These are phyloP conservation scores for Euclidium syriacum DNA, from an alignment of 345 rosid genomes.

Conservation along the genomic window DNA sequence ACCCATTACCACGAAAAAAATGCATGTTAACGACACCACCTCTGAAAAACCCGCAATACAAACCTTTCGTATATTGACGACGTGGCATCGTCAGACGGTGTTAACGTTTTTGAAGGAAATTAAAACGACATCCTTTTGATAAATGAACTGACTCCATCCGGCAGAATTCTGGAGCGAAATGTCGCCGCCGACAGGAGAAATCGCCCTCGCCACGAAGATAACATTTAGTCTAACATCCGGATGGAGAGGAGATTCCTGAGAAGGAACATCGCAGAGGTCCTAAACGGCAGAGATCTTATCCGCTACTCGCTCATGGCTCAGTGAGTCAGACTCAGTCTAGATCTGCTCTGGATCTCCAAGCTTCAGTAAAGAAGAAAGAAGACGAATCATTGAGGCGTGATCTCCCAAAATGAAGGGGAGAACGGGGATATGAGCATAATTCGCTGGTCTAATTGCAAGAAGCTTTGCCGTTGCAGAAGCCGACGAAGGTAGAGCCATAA, in stretches of 20 bases:
- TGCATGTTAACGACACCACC: too few relatives aligned
- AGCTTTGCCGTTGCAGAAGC: conserved; percentile 33
- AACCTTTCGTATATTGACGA: too few relatives aligned
- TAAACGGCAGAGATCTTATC: conserved; percentile 69
- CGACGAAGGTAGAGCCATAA: conserved; percentile 46
- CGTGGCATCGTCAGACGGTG: too few relatives aligned
- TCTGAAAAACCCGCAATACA: too few relatives aligned
- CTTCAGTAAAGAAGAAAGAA: conserved; percentile 60
- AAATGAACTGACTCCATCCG: conserved; percentile 95
- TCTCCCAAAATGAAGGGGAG: conserved; percentile 77
- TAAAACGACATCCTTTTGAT: too few relatives aligned
- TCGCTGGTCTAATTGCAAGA: conserved; percentile 47
- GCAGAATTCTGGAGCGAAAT: conserved; percentile 77
- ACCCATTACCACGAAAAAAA: too few relatives aligned
- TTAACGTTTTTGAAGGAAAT: too few relatives aligned
- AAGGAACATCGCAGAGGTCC: conserved; percentile 88
- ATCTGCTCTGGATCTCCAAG: conserved; percentile 60
- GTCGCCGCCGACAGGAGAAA: conserved; percentile 74
- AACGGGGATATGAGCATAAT: conserved; percentile 75
- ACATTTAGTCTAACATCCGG: conserved; percentile 72
- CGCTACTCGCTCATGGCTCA: conserved; percentile 56
- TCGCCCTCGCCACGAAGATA: conserved; percentile 42
- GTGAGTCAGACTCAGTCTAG: conserved; percentile 65
- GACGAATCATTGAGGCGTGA: conserved; percentile 56
- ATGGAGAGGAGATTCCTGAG: conserved; percentile 84